Percentiles rank a stretch among this genome's conserved stretches.
Conservation (phyloP, 768 basidiomycete species). For the Pluteus cervinus region DNA sequence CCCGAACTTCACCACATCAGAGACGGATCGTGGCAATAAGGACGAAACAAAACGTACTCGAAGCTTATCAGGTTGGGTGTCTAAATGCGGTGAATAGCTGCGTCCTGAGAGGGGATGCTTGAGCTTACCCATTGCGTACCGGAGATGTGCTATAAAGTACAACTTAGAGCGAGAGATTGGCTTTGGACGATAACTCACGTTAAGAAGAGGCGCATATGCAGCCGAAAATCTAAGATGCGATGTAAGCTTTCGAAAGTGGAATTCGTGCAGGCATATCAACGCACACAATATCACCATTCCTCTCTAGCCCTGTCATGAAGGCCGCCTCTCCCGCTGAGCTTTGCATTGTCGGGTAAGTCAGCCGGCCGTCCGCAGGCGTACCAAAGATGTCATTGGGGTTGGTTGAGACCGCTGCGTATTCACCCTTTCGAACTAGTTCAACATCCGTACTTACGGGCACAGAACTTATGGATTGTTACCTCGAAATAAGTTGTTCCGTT, state of each 20-base stretch:
- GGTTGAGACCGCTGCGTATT: slow-evolving; percentile 57
- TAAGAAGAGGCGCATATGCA: slow-evolving; percentile 56
- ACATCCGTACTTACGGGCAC: too few species aligned
- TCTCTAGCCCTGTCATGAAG: slow-evolving; percentile 63
- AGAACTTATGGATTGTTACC: too few species aligned
- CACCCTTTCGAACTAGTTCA: slow-evolving; percentile 36
- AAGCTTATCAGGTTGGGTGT: slow-evolving; percentile 57
- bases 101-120: neutral
- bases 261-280: neutral
- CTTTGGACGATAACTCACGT: slow-evolving; percentile 21
- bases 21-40: neutral
- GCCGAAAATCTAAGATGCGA: slow-evolving; percentile 55
- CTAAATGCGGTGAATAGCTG: slow-evolving; percentile 18
- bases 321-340: slow-evolving; percentile 54
- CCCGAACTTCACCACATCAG: slow-evolving; percentile 32
- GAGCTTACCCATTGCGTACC: slow-evolving; percentile 48
- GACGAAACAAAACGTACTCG: slow-evolving; percentile 39
- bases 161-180: neutral
- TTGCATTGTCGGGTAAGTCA: slow-evolving; percentile 51
- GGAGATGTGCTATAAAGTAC: slow-evolving; percentile 37
- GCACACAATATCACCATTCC: slow-evolving; percentile 35
- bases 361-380: slow-evolving; percentile 34
- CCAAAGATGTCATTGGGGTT: slow-evolving; percentile 46
- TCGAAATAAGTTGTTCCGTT: slow-evolving; percentile 58
- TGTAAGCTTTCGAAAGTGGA: slow-evolving; percentile 23